A percentile compares a stretch with the other conserved stretches of the same genome.
Conservation (phyloP, 352 stramenopile species). For the Phytophthora ramorum region DNA sequence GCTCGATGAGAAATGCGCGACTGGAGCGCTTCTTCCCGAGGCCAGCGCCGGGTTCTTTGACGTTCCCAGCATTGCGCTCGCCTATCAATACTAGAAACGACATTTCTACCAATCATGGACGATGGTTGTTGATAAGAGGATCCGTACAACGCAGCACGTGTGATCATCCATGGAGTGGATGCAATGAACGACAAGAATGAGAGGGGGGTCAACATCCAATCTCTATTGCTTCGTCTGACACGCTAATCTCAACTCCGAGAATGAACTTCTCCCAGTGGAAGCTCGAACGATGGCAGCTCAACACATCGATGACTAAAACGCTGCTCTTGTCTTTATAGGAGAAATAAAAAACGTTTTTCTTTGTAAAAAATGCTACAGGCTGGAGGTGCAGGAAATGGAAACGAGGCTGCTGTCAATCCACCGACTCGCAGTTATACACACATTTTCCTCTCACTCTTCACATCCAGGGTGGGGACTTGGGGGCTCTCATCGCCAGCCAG, state of each 20-base stretch:
- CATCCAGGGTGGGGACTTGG: slow-evolving; percentile 33
- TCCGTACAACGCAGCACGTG: background rate
- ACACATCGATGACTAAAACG: slow-evolving; percentile 9
- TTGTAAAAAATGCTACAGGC: slow-evolving; percentile 46
- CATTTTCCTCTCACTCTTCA: slow-evolving; percentile 40
- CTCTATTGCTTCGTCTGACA: background rate
- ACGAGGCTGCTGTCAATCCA: slow-evolving; percentile 42
- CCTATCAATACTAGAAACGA: slow-evolving; percentile 7
- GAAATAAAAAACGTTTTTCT: slow-evolving; percentile 36
- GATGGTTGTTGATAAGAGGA: background rate
- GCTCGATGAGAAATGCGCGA: background rate
- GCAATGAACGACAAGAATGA: background rate
- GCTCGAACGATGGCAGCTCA: slow-evolving; percentile 1
- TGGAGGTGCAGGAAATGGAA: slow-evolving; percentile 33
- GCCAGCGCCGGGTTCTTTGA: slow-evolving; percentile 16
- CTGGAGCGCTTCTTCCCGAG: background rate
- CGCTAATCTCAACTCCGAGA: too few relatives aligned
- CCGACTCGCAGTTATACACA: slow-evolving; percentile 51
- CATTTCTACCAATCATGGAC: background rate
- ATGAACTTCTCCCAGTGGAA: slow-evolving; percentile 15
- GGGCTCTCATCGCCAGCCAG: slow-evolving; percentile 20
- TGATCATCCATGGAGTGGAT: background rate
- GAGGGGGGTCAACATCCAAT: slow-evolving; percentile 10
- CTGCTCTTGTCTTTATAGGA: slow-evolving; percentile 24
- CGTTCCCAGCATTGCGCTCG: slow-evolving; percentile 18